Conservation (phyloP, 1,284 basidiomycete species). For the Schizophyllum commune region DNA sequence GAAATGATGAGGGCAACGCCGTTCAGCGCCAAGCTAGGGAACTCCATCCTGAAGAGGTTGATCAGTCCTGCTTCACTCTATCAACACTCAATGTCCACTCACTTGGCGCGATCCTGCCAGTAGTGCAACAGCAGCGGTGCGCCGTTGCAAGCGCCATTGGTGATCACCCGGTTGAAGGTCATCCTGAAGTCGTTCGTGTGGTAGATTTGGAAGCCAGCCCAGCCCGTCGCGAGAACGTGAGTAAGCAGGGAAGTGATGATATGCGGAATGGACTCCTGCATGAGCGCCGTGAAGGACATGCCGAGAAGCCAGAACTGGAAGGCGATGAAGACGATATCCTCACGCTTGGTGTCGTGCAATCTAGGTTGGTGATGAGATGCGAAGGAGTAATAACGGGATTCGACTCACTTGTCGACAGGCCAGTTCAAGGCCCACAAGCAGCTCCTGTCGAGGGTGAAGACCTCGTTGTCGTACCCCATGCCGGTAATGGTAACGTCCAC, state of each 20-base stretch:
- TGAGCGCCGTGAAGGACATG: constrained; percentile 68
- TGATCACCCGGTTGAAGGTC: constrained; percentile 49
- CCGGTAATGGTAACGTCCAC: constrained; percentile 38
- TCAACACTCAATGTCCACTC: neutral
- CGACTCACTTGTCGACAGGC: constrained; percentile 54
- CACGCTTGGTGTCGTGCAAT: constrained; percentile 63
- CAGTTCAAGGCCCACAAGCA: constrained; percentile 59
- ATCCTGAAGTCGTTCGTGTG: constrained; percentile 49
- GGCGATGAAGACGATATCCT: constrained; percentile 67
- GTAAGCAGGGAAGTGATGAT: constrained; percentile 65
- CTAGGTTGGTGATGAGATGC: constrained; percentile 25
- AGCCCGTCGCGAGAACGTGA: constrained; percentile 61
- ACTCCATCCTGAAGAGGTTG: constrained; percentile 35
- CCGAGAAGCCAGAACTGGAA: constrained; percentile 78
- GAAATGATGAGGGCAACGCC: constrained; percentile 51
- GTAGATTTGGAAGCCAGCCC: constrained; percentile 60
- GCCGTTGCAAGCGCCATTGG: constrained; percentile 53
- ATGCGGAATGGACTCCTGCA: constrained; percentile 79
- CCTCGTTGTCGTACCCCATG: constrained; percentile 24
- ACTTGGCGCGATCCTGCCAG: constrained; percentile 42
- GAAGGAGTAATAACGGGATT: neutral
- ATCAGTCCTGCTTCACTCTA: neutral
- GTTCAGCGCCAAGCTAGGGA: constrained; percentile 60
- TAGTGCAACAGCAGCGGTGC: constrained; percentile 45
- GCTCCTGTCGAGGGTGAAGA: constrained; percentile 29